Conservation (phyloP, 23 red algal species). For the Cyanidioschyzon merolae region DNA sequence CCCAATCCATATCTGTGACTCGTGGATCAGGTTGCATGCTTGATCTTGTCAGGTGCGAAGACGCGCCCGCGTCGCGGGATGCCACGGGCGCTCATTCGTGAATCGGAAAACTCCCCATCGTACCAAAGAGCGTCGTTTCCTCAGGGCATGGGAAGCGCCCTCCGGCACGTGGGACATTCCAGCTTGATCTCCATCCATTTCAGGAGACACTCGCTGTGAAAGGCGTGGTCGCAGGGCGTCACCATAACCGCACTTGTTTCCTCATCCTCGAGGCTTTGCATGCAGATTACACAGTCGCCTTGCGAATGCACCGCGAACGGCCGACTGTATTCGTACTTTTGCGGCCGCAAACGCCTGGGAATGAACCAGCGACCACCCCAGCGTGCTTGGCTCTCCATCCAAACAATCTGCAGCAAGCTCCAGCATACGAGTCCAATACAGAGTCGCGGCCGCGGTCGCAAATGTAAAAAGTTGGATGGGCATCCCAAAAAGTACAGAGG, state of each 20-base stretch:
- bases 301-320: slow-evolving; percentile 20
- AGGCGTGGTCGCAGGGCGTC: slow-evolving; percentile 72
- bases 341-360: slow-evolving; percentile 61
- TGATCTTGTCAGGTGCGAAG: too few relatives aligned
- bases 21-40: too few relatives aligned
- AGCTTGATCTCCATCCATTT: slow-evolving; percentile 56
- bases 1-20: too few relatives aligned
- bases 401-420: slow-evolving; percentile 38
- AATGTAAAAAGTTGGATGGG: slow-evolving; percentile 67
- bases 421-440: slow-evolving; percentile 44
- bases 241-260: slow-evolving; percentile 27
- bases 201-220: slow-evolving; percentile 59
- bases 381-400: slow-evolving; percentile 53
- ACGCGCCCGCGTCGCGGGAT: too few relatives aligned
- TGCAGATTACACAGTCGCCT: slow-evolving; percentile 51
- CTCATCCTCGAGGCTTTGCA: slow-evolving; percentile 31
- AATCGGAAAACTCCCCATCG: too few relatives aligned
- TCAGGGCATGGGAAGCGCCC: slow-evolving; percentile 49
- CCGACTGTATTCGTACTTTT: slow-evolving; percentile 80
- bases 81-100: too few relatives aligned
- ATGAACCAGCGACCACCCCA: slow-evolving; percentile 79
- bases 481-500: slow-evolving; percentile 67
- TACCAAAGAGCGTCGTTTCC: too few relatives aligned
- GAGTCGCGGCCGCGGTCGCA: slow-evolving; percentile 42
- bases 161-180: slow-evolving; percentile 63